phyloP scores from a whole-genome alignment of 108 stramenopile genomes.

The Heterococcus sp. region DNA sequence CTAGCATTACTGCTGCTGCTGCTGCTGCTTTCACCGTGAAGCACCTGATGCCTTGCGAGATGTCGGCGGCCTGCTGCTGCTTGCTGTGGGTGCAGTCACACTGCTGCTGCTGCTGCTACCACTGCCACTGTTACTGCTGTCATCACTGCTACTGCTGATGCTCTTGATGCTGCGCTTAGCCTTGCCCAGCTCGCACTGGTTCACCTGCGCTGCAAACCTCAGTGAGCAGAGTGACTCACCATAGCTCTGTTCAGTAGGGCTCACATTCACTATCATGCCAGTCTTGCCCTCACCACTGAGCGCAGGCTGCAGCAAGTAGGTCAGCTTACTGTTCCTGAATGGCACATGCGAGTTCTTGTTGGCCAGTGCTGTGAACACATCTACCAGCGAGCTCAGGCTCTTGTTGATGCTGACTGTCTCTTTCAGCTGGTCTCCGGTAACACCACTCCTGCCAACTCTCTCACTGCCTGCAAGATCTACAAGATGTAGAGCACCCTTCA shows the following conservation, averaged over 20 bases:
- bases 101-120: too few species aligned
- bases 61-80: too few species aligned
- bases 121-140: too few species aligned
- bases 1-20: too few species aligned
- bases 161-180: too few species aligned
- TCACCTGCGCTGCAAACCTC: slow-evolving; percentile 58
- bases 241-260: slow-evolving; percentile 51
- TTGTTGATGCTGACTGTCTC: slow-evolving; percentile 66
- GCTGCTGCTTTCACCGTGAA: too few species aligned
- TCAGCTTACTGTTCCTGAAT: slow-evolving; percentile 64
- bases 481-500: slow-evolving; percentile 46
- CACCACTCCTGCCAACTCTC: slow-evolving; percentile 55
- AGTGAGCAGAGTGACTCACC: slow-evolving; percentile 59
- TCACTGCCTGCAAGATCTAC: slow-evolving; percentile 50
- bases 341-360: slow-evolving; percentile 51
- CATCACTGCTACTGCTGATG: too few species aligned
- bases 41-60: too few species aligned
- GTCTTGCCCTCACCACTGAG: slow-evolving; percentile 59
- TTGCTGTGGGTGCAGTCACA: too few species aligned
- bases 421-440: slow-evolving; percentile 60
- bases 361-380: slow-evolving; percentile 61
- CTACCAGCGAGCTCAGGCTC: slow-evolving; percentile 60
- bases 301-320: slow-evolving; percentile 63
- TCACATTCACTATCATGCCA: slow-evolving; percentile 64
- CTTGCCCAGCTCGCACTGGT: slow-evolving; percentile 50